phyloP scores from a whole-genome alignment of 2,329 filamentous ascomycete genomes.

The Boeremia lycopersici region DNA sequence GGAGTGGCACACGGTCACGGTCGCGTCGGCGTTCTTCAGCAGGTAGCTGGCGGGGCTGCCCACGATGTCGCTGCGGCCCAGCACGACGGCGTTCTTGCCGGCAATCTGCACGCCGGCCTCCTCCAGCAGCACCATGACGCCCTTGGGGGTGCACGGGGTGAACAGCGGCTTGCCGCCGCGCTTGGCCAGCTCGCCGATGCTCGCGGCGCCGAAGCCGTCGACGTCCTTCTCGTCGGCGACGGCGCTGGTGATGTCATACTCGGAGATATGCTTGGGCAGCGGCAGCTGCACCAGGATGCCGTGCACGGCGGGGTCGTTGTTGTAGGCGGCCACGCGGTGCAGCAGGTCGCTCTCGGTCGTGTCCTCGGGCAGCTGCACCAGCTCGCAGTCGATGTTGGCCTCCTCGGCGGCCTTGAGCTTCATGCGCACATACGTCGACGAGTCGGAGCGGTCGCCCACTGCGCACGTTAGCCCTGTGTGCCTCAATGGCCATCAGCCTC shows the following conservation, averaged over 20 bases:
- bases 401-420: slow-evolving; percentile 97
- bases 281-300: slow-evolving; percentile 95
- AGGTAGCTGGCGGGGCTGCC: slow-evolving; percentile 96
- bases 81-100: slow-evolving; percentile 92
- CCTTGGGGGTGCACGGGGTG: slow-evolving; percentile 93
- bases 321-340: slow-evolving; percentile 78
- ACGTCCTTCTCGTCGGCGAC: slow-evolving; percentile 96
- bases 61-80: slow-evolving; percentile 96
- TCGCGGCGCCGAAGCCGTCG: slow-evolving; percentile 90
- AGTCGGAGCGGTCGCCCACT: slow-evolving; percentile 95
- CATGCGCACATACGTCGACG: slow-evolving; percentile 98
- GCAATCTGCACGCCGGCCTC: slow-evolving; percentile 81
- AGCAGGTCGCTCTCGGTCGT: slow-evolving; percentile 86
- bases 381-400: slow-evolving; percentile 88
- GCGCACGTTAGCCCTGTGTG: slow-evolving; percentile 6
- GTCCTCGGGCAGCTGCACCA: slow-evolving; percentile 81
- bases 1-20: slow-evolving; percentile 95
- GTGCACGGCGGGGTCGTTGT: slow-evolving; percentile 84
- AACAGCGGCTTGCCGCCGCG: slow-evolving; percentile 88
- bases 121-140: slow-evolving; percentile 89
- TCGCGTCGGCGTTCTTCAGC: slow-evolving; percentile 93
- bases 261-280: slow-evolving; percentile 85
- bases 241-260: slow-evolving; percentile 87
- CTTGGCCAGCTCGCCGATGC: slow-evolving; percentile 97
- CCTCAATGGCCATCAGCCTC: slow-evolving; percentile 5